Evolutionary conservation across 495 filamentous ascomycete genomes (phyloP).

Genomic region (Neurospora sp.): DNA sequence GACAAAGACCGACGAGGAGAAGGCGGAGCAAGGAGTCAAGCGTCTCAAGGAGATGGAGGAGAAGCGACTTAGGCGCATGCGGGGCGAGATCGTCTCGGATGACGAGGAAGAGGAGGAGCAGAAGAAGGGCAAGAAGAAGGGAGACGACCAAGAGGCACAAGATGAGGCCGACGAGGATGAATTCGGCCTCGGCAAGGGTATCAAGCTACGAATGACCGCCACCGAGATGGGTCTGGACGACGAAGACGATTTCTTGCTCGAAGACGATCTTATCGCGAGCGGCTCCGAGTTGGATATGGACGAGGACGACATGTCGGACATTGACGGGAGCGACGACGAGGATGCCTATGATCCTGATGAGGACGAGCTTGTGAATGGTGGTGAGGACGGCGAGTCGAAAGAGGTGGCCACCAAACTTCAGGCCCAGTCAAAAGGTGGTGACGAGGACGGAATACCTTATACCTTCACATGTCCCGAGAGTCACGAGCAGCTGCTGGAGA

Average conservation of each 20-base stretch:
- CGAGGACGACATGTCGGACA: conserved; percentile 41
- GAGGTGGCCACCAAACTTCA: conserved; percentile 33
- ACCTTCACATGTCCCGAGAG: conserved; percentile 76
- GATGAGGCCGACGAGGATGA: conserved; percentile 40
- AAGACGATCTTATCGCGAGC: conserved; percentile 70
- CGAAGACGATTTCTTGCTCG: conserved; percentile 85
- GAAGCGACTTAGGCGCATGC: conserved; percentile 62
- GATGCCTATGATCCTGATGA: conserved; percentile 38
- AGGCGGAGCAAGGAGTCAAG: conserved; percentile 59
- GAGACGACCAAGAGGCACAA: conserved; percentile 13
- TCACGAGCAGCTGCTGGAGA: conserved; percentile 60
- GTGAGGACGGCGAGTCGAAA: conserved; percentile 41
- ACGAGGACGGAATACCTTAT: conserved; percentile 53
- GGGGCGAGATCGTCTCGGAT: conserved; percentile 45
- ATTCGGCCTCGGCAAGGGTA: conserved; percentile 46
- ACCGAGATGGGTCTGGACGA: conserved; percentile 60
- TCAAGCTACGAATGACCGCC: conserved; percentile 34
- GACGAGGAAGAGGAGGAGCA: conserved; percentile 42
- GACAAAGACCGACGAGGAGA: conserved; percentile 88
- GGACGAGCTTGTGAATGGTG: conserved; percentile 57
- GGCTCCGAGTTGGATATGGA: conserved; percentile 53
- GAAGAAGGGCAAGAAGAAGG: conserved; percentile 33
- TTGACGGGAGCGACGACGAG: conserved; percentile 40
- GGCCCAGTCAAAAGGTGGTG: conserved; percentile 16
- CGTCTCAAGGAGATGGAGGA: conserved; percentile 71